Conservation (phyloP, 805 yeast genomes). For the Ogataea nonfermentans region DNA sequence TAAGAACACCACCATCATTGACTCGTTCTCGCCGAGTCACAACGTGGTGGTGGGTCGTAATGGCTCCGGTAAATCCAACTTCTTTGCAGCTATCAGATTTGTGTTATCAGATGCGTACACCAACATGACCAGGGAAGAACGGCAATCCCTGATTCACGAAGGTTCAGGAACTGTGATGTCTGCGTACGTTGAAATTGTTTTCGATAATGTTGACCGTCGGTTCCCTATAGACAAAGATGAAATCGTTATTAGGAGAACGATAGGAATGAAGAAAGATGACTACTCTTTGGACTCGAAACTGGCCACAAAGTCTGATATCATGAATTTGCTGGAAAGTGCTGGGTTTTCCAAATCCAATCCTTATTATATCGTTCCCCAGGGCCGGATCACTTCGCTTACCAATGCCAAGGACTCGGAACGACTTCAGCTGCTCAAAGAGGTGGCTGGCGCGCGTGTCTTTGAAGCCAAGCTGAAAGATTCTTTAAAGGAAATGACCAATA, state of each 20-base stretch:
- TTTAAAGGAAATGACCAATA: constrained; percentile 70
- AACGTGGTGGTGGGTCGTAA: constrained; percentile 90
- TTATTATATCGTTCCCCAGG: constrained; percentile 96
- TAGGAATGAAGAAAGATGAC: constrained; percentile 91
- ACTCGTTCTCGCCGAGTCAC: constrained; percentile 71
- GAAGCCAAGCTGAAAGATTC: constrained; percentile 80
- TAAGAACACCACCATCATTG: constrained; percentile 76
- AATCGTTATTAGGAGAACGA: constrained; percentile 77
- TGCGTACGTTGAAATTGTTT: constrained; percentile 86
- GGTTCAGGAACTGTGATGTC: constrained; percentile 89
- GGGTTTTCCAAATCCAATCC: constrained; percentile 91
- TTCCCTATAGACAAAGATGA: constrained; percentile 69
- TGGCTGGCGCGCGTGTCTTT: constrained; percentile 92
- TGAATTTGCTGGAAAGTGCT: constrained; percentile 81
- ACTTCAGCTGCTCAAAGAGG: constrained; percentile 76
- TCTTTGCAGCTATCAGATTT: constrained; percentile 92
- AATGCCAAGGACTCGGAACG: constrained; percentile 87
- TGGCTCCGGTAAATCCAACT: constrained; percentile 96
- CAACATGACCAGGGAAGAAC: constrained; percentile 77
- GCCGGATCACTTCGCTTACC: constrained; percentile 82
- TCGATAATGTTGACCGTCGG: constrained; percentile 76
- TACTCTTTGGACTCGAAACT: constrained; percentile 79
- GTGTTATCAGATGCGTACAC: constrained; percentile 88
- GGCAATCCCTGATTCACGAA: constrained; percentile 85
- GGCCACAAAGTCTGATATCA: constrained; percentile 76